Percentiles rank a stretch among this genome's conserved stretches.
phyloP scores from a whole-genome alignment of 345 rosid species.

The Acer negundo region DNA sequence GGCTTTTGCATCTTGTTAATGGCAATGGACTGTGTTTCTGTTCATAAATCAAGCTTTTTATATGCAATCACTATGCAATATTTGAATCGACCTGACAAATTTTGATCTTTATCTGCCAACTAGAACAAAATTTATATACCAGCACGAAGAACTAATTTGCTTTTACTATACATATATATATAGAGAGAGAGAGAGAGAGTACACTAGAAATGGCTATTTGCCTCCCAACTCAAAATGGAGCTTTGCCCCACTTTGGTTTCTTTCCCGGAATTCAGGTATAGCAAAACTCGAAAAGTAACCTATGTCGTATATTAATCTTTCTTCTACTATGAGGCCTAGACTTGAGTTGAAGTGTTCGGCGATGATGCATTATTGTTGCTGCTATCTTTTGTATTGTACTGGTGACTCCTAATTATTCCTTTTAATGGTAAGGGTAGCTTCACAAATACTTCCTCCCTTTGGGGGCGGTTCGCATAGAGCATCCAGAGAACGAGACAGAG shows the following conservation, averaged over 20 bases:
- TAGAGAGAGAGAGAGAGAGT: neutral
- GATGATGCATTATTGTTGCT: neutral
- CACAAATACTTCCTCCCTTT: slow-evolving; percentile 96
- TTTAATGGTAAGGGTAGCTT: slow-evolving; percentile 36
- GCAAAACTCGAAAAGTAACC: slow-evolving; percentile 5
- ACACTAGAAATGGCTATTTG: slow-evolving; percentile 8
- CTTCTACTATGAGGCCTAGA: slow-evolving; percentile 26
- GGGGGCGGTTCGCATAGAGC: slow-evolving; percentile 96
- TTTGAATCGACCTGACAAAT: neutral
- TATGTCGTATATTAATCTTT: neutral
- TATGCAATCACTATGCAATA: neutral
- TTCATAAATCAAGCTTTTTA: neutral
- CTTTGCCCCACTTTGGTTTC: slow-evolving; percentile 55
- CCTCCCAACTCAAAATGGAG: slow-evolving; percentile 43
- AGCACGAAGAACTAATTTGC: slow-evolving; percentile 14
- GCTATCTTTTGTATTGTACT: slow-evolving; percentile 7
- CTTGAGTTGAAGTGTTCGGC: slow-evolving; percentile 22
- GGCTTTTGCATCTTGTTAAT: no score
- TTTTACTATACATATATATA: slow-evolving; percentile 13
- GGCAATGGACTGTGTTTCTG: neutral
- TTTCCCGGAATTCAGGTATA: slow-evolving; percentile 5
- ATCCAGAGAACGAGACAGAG: slow-evolving; percentile 91
- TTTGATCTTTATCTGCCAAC: neutral
- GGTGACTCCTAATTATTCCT: slow-evolving; percentile 11
- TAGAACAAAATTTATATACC: neutral